phyloP scores from a whole-genome alignment of 129 eudicot species.

The Heracleum sosnowskyi region DNA sequence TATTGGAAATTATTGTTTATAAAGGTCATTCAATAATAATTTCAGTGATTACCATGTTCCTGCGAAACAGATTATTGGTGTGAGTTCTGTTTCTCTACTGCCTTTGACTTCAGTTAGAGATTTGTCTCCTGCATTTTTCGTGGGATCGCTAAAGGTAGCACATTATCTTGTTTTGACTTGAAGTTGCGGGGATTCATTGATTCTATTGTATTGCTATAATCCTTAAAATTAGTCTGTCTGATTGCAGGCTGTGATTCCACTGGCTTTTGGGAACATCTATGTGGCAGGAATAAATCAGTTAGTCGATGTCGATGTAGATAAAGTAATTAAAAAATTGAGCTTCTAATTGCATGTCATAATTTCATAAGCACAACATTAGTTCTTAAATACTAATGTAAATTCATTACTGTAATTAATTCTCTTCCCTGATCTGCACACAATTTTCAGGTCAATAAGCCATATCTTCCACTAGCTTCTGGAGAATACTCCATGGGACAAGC shows the following conservation, averaged over 20 bases:
- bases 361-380: neutral
- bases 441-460: conserved; percentile 30
- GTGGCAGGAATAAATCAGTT: conserved; percentile 35
- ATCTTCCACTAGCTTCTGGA: conserved; percentile 38
- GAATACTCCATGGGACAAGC: conserved; percentile 25
- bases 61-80: conserved; percentile 19
- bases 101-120: conserved; percentile 28
- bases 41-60: neutral
- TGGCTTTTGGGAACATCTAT: conserved; percentile 29
- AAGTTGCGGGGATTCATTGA: neutral
- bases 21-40: too few species aligned
- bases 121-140: conserved; percentile 16
- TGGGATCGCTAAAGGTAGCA: conserved; percentile 27
- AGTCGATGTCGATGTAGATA: conserved; percentile 31
- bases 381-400: neutral
- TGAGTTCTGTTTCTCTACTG: conserved; percentile 29
- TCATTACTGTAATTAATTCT: neutral
- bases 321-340: conserved; percentile 8
- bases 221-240: neutral
- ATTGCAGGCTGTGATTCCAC: conserved; percentile 28
- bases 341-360: neutral
- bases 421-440: neutral
- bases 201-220: neutral
- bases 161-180: neutral
- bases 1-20: too few species aligned